Percentiles rank a stretch among this genome's conserved stretches.
These are phyloP conservation scores for Gracilaria gracilis DNA, from an alignment of 23 red algal genomes.

Conservation along the genomic window DNA sequence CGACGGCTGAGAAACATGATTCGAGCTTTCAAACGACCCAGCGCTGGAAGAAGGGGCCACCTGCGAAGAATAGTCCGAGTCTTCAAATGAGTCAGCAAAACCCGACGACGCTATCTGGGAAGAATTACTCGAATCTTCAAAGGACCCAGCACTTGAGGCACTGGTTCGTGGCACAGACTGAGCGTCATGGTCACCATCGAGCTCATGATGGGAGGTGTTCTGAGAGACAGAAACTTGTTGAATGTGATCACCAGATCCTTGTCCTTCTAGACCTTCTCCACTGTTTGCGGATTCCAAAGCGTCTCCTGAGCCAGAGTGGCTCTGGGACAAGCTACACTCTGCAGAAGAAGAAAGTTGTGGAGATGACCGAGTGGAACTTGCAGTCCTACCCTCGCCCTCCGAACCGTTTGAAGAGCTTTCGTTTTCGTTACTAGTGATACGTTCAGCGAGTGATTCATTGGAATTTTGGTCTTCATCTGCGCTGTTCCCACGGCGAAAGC, in stretches of 20 bases:
- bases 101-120: background rate
- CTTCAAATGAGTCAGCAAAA: background rate
- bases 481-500: background rate
- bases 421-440: background rate
- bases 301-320: background rate
- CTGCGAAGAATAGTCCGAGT: slow-evolving; percentile 1
- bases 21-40: background rate
- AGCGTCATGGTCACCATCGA: background rate
- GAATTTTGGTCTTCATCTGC: background rate
- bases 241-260: background rate
- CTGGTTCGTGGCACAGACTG: background rate
- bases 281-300: background rate
- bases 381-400: background rate
- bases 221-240: background rate
- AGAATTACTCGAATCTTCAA: background rate
- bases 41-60: background rate
- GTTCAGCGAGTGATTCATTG: background rate
- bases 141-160: background rate
- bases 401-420: background rate
- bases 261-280: background rate
- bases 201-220: background rate
- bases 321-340: background rate
- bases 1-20: background rate
- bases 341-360: background rate
- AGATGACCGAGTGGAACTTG: background rate